These are phyloP conservation scores for Colletotrichum tanaceti DNA, from an alignment of 2,329 filamentous ascomycete species.

Conservation along the genomic window DNA sequence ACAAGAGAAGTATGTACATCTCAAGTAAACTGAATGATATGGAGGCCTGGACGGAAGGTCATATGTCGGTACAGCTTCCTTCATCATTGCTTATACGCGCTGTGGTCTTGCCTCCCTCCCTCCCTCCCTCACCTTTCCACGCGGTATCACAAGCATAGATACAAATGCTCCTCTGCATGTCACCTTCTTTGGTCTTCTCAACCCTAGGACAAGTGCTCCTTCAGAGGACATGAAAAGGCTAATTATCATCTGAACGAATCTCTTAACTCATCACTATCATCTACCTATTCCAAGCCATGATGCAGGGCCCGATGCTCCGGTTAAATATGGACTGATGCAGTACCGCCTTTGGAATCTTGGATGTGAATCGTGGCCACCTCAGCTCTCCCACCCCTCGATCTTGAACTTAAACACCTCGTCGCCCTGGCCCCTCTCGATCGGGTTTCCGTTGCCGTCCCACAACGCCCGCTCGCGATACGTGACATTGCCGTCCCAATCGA, in stretches of 20 bases:
- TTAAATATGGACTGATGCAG: neutral
- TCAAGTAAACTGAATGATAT: neutral
- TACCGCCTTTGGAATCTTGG: no score
- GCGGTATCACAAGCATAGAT: neutral
- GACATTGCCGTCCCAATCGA: constrained; percentile 72
- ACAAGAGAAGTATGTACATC: no score
- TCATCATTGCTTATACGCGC: neutral
- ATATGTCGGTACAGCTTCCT: neutral
- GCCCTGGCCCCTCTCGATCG: constrained; percentile 64
- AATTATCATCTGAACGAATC: no score
- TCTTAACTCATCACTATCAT: neutral
- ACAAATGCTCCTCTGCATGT: neutral
- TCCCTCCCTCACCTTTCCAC: neutral
- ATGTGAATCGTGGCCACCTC: no score
- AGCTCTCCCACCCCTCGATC: constrained; percentile 64
- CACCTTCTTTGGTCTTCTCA: neutral
- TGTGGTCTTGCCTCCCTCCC: neutral
- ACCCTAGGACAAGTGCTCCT: neutral
- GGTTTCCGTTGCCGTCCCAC: constrained; percentile 68
- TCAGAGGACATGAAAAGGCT: neutral
- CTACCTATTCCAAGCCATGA: neutral
- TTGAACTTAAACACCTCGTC: constrained; percentile 67
- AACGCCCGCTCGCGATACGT: constrained; percentile 69
- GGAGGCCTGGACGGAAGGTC: neutral
- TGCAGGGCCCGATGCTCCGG: neutral